Evolutionary conservation across 345 rosid genomes (phyloP), one percentile per base, ranked within the genome.

Genomic region (Angophora floribunda): DNA sequence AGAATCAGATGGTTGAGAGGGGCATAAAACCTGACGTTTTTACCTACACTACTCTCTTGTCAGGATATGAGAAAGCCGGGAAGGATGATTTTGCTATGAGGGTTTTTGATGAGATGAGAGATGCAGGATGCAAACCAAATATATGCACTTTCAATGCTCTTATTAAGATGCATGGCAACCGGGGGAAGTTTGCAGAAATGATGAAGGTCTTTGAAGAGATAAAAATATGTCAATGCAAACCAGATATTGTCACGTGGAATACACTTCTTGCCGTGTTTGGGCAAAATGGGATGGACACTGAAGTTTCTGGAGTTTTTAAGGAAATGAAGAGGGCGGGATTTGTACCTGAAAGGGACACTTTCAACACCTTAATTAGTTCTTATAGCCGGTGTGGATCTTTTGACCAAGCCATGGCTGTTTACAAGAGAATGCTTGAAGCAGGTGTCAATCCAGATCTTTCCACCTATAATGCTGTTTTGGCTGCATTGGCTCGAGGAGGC

Each of bases 311-410:
- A 85, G 98, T 98, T 78, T 96, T 98, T 90, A 95, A 92, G 93
- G 99, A 98, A 93, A 98, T 98, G 99, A 98, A 98, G 94, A 95
- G 99, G 92, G 98, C 97, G 4, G 99, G 99, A 44, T 96, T 98
- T 88, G 90, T 97, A 86, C 97, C 99, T 9, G 98, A 96, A 91
- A 96, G 98, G 89, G 99, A 95, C 88, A 98, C 99, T 82, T 98
- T 95, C 91, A 98, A 97, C 91, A 95, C 98, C 36, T 89, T 98
- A 78, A 97, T 98, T 85, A 94, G 98, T 88, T 97, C 99, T 30
- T 98, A 97, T 91, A 98, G 99, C 86, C 94, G 98, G 14, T 96
- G 99, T 89, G 99, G 98, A 87, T 93, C 94, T 85, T 93, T 96
- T 86, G 98, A 96, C 86, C 99, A 96, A 91, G 99, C 99, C 87